Base-by-base conservation (phyloP, 2,329 filamentous ascomycete genomes). In the Colletotrichum scovillei region DNA sequence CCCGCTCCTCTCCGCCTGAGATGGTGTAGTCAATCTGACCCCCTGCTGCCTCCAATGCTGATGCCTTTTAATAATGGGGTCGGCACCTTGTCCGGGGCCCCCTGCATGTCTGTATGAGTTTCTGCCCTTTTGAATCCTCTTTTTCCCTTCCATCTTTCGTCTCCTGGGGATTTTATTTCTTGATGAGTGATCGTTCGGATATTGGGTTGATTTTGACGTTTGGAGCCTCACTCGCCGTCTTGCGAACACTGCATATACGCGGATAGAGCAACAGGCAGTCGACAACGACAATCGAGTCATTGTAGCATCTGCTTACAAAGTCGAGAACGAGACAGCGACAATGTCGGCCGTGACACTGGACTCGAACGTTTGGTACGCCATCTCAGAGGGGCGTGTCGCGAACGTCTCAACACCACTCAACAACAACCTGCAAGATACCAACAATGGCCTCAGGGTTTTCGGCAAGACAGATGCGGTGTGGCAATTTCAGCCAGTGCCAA, bases 361-460 rank as follows among this genome's bases (percentile, higher is more conserved):
- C 76, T 58, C 78, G 12, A 83, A 84, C 63, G 78, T 74, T 22
- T 84, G 82, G 82, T 82, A 81, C 70, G 77, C 81, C 55, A 52
- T 83, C n/a, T 79, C 77, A 4, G 82, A 83, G 67, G 75, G 69
- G 14, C 79, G 81, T n/a, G 80, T 83, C n/a, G 81, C 82, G 69
- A 73, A 76, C 16, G 76, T 78, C 28, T 68, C 73, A 12, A 74
- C 72, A 55, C 73, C 0, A 49, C 57, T 52, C 78, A 82, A n/a
- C n/a, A 46, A 4, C 59, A 77, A 73, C 52, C 65, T 78, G 28
- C 72, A 76, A 9, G 35, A 64, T 4, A 63, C 71, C 46, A 66
- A 72, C 19, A 76, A 75, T 62, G 69, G 70, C 14, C 70, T 81
- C 46, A 72, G 74, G 56, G 78, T 82, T 4, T 76, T 75, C 66